Percentiles rank a stretch among this genome's conserved stretches.
These are phyloP conservation scores for Zygoascus flipseniorum DNA, from an alignment of 805 yeast genomes.

Conservation along the genomic window DNA sequence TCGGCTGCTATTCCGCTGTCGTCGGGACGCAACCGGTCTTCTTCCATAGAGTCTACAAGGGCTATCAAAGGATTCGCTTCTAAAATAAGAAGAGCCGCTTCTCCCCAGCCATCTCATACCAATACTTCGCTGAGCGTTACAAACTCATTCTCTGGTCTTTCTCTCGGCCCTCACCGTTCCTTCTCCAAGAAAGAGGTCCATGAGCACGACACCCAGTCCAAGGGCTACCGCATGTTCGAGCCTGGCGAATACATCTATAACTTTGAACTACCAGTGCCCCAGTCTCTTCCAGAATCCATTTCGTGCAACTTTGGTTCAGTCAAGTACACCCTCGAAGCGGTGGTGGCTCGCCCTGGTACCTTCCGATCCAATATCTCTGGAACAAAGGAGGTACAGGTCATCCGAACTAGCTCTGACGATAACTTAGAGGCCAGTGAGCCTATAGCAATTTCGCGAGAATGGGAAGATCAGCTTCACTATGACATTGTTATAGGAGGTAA, in stretches of 20 bases:
- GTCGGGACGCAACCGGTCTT: constrained; percentile 6
- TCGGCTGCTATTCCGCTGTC: not conserved
- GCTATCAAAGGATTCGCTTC: constrained; percentile 16
- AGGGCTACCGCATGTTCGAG: constrained; percentile 44
- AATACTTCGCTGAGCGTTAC: constrained; percentile 1
- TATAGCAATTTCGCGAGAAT: constrained; percentile 76
- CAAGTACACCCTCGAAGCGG: constrained; percentile 57
- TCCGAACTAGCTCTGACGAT: constrained; percentile 69
- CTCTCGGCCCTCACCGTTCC: constrained; percentile 22
- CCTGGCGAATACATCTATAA: constrained; percentile 92
- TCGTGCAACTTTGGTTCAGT: constrained; percentile 77
- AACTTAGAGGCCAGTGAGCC: constrained; percentile 90
- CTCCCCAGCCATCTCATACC: constrained; percentile 15
- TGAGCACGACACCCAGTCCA: constrained; percentile 16
- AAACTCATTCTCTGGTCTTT: constrained; percentile 7
- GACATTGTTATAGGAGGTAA: constrained; percentile 89
- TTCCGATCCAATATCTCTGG: constrained; percentile 72
- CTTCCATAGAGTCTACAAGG: constrained; percentile 9
- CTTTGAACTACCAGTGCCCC: constrained; percentile 81
- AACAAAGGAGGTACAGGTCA: constrained; percentile 50
- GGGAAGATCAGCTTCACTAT: constrained; percentile 89
- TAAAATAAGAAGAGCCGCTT: constrained; percentile 19
- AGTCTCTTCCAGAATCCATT: constrained; percentile 74
- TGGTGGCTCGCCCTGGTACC: constrained; percentile 70
- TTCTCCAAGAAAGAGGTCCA: constrained; percentile 20